Evolutionary conservation across 2,329 filamentous ascomycete genomes (phyloP).

Genomic region (Sodiomyces alkalinus): DNA sequence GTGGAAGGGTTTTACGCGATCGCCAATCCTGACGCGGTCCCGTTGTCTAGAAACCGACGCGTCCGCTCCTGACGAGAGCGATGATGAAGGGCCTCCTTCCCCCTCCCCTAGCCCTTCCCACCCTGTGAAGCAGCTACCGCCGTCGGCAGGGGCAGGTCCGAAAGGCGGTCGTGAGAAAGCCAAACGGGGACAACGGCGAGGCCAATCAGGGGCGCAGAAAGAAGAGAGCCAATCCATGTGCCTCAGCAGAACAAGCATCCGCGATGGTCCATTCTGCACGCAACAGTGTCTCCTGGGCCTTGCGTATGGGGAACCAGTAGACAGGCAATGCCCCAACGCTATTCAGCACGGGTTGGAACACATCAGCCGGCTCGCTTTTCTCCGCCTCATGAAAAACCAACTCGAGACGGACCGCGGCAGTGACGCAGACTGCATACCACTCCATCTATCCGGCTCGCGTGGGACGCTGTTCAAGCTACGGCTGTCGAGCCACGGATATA

Average conservation of each 20-base stretch:
- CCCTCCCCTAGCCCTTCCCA: slow-evolving; percentile 4
- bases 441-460: slow-evolving; percentile 11
- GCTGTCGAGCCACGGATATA: slow-evolving; percentile 19
- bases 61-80: slow-evolving; percentile 6
- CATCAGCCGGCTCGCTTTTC: slow-evolving; percentile 13
- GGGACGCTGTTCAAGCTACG: slow-evolving; percentile 22
- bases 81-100: slow-evolving; percentile 8
- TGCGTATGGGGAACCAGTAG: slow-evolving; percentile 9
- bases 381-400: slow-evolving; percentile 11
- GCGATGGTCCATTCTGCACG: slow-evolving; percentile 14
- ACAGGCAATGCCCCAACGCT: slow-evolving; percentile 15
- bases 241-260: slow-evolving; percentile 9
- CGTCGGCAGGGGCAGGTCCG: slow-evolving; percentile 2
- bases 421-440: slow-evolving; percentile 14
- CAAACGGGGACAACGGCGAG: not conserved
- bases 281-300: slow-evolving; percentile 13
- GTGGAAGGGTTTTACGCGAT: slow-evolving; percentile 15
- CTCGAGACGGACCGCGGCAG: slow-evolving; percentile 14
- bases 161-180: slow-evolving; percentile 2
- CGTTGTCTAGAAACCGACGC: slow-evolving; percentile 5
- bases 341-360: slow-evolving; percentile 11
- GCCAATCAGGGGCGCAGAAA: too few species aligned
- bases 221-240: slow-evolving; percentile 2
- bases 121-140: not conserved
- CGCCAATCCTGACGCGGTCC: slow-evolving; percentile 15